Evolutionary conservation across 2,329 filamentous ascomycete species (phyloP).

Genomic region (Beauveria australis): DNA sequence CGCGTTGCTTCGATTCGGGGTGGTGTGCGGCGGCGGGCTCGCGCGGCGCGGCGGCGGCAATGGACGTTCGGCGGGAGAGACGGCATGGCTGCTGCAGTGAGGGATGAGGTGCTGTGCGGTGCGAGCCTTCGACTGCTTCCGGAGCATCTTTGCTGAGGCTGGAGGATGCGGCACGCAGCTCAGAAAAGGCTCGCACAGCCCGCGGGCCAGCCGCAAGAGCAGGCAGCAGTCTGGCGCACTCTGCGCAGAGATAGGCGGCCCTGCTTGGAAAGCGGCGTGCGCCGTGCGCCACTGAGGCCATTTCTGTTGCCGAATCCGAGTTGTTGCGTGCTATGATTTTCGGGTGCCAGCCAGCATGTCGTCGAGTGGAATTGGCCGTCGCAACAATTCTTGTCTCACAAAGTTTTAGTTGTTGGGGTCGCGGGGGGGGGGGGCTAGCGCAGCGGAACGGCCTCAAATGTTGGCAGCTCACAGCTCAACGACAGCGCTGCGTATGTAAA

Average conservation of each 20-base stretch:
- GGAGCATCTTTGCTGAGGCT: neutral
- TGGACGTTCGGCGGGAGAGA: neutral
- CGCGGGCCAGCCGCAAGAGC: constrained; percentile 1
- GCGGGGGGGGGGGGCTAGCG: neutral
- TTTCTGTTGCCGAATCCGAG: neutral
- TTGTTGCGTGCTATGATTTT: neutral
- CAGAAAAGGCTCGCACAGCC: constrained; percentile 1
- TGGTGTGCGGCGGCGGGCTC: neutral
- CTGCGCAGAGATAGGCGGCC: constrained; percentile 14
- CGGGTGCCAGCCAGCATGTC: neutral
- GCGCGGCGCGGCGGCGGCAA: constrained; percentile 1
- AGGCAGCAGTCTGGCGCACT: constrained; percentile 7
- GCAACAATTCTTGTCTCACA: neutral
- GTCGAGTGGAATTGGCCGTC: neutral
- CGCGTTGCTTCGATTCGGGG: constrained; percentile 27
- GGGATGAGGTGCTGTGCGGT: neutral
- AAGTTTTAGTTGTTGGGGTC: constrained; percentile 3
- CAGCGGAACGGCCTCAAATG: neutral
- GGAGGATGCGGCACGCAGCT: neutral
- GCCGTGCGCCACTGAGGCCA: constrained; percentile 17
- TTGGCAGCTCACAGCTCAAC: constrained; percentile 1
- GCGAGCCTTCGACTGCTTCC: neutral
- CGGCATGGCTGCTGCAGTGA: neutral
- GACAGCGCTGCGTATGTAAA: neutral
- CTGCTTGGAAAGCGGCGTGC: constrained; percentile 16